phyloP scores from a whole-genome alignment of 2,329 filamentous ascomycete genomes.

The Cryphonectria naterciae region DNA sequence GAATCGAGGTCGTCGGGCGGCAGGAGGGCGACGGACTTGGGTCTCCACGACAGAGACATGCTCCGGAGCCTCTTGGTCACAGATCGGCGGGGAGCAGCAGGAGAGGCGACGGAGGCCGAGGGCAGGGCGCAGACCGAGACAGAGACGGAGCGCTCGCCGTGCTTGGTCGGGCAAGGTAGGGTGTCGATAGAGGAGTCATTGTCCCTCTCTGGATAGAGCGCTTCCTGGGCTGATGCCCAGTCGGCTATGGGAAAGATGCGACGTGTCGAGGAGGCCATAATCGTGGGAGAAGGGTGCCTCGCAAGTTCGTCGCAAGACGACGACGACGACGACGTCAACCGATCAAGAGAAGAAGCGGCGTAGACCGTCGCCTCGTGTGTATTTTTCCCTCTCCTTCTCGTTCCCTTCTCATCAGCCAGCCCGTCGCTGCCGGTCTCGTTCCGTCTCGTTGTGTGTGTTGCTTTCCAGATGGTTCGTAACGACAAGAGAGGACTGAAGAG shows the following conservation, averaged over 20 bases:
- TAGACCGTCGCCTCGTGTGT: neutral
- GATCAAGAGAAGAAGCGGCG: neutral
- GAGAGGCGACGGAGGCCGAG: conserved; percentile 26
- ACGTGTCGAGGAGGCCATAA: conserved; percentile 38
- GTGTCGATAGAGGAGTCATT: conserved; percentile 31
- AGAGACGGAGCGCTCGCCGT: conserved; percentile 31
- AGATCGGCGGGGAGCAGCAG: conserved; percentile 8
- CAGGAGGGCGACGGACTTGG: conserved; percentile 46
- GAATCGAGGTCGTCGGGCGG: conserved; percentile 37
- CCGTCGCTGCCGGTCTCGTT: conserved; percentile 1
- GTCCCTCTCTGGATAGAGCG: conserved; percentile 41
- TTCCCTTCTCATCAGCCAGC: no score
- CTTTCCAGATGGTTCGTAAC: neutral
- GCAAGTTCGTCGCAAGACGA: no score
- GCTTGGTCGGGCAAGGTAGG: conserved; percentile 26
- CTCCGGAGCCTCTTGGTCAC: conserved; percentile 42
- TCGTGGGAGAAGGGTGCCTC: neutral
- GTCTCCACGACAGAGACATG: conserved; percentile 54
- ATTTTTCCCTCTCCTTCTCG: neutral
- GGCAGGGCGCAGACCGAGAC: conserved; percentile 37
- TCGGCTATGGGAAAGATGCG: conserved; percentile 47
- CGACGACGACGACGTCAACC: no score
- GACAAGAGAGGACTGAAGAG: no score
- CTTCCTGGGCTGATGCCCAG: conserved; percentile 49
- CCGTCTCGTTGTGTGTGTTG: neutral